phyloP scores from a whole-genome alignment of 2,329 filamentous ascomycete genomes.

The Ascochyta fabae region DNA sequence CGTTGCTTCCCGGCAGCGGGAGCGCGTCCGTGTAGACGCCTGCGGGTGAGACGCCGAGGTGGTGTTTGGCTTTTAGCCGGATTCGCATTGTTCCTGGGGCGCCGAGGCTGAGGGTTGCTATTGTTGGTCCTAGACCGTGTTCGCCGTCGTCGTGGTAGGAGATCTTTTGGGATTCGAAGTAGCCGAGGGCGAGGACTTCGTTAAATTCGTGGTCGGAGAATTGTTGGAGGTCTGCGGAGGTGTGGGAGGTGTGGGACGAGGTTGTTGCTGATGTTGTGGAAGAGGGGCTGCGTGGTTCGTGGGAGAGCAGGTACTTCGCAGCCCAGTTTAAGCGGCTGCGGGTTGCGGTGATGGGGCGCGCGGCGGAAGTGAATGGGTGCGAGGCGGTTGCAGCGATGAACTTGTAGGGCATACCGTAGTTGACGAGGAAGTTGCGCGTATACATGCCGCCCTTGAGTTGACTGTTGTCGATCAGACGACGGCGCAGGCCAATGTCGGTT shows the following conservation, averaged over 20 bases:
- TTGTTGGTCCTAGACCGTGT: slow-evolving; percentile 65
- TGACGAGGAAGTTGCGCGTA: slow-evolving; percentile 61
- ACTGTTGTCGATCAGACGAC: slow-evolving; percentile 21
- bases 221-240: not conserved
- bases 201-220: slow-evolving; percentile 58
- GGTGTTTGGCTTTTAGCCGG: slow-evolving; percentile 61
- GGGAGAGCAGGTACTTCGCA: slow-evolving; percentile 51
- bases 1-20: slow-evolving; percentile 37
- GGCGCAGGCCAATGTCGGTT: slow-evolving; percentile 47
- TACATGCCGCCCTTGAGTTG: slow-evolving; percentile 53
- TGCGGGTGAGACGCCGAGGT: slow-evolving; percentile 44
- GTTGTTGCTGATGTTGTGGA: not conserved
- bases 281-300: slow-evolving; percentile 18
- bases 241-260: not conserved
- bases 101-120: slow-evolving; percentile 66
- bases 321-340: slow-evolving; percentile 65
- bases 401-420: slow-evolving; percentile 71
- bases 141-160: slow-evolving; percentile 72
- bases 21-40: slow-evolving; percentile 42
- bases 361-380: slow-evolving; percentile 28
- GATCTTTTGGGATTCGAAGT: slow-evolving; percentile 66
- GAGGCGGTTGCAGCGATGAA: slow-evolving; percentile 62
- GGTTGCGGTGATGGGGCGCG: slow-evolving; percentile 56
- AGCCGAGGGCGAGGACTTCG: slow-evolving; percentile 67
- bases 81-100: slow-evolving; percentile 65